phyloP scores from a whole-genome alignment of 2,329 filamentous ascomycete genomes.

The Claviceps sp. region DNA sequence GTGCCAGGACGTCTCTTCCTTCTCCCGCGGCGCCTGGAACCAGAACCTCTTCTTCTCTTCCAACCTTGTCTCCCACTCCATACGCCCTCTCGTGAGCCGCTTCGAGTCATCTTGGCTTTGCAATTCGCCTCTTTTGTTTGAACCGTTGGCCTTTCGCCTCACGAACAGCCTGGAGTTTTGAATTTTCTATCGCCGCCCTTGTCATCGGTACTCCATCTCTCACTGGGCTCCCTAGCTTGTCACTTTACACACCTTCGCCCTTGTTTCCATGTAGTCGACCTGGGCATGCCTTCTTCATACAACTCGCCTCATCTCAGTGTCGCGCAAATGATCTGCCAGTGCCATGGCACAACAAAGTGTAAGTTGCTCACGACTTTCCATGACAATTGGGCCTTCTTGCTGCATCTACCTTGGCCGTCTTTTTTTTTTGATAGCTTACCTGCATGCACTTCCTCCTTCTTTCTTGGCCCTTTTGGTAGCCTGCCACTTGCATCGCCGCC shows the following conservation, averaged over 20 bases:
- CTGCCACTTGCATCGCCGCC: constrained; percentile 1
- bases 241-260: constrained; percentile 1
- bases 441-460: neutral
- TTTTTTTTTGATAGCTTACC: constrained; percentile 2
- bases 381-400: neutral
- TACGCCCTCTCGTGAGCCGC: constrained; percentile 13
- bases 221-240: neutral
- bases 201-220: neutral
- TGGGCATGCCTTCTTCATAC: constrained; percentile 18
- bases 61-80: constrained; percentile 20
- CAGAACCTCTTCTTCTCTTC: constrained; percentile 20
- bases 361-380: constrained; percentile 10
- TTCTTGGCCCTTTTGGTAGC: neutral
- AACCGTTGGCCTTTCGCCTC: neutral
- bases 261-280: constrained; percentile 8
- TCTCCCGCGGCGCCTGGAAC: constrained; percentile 21
- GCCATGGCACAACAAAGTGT: constrained; percentile 28
- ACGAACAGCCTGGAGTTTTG: neutral
- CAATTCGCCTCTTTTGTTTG: neutral
- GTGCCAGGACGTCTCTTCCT: constrained; percentile 21
- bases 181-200: neutral
- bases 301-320: constrained; percentile 19
- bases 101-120: constrained; percentile 13
- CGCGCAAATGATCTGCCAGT: constrained; percentile 21
- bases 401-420: no score